Conservation (phyloP, 2,329 filamentous ascomycete genomes). For the Exserohilum turcica region DNA sequence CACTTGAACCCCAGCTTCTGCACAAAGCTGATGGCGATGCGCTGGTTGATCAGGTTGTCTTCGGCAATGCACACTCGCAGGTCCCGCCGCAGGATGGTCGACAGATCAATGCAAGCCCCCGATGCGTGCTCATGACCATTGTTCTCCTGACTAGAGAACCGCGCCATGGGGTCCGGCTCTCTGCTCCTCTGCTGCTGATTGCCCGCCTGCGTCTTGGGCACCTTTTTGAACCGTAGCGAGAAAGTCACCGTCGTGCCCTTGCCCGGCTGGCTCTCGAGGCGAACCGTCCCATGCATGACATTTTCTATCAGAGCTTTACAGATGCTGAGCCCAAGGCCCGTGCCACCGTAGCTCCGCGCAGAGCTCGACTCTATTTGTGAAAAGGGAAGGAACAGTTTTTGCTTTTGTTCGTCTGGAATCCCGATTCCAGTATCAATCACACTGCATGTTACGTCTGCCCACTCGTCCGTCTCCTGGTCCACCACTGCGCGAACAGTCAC, state of each 20-base stretch:
- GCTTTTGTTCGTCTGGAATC: slow-evolving; percentile 79
- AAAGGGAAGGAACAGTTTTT: slow-evolving; percentile 89
- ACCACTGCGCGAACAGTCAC: slow-evolving; percentile 81
- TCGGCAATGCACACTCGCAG: slow-evolving; percentile 91
- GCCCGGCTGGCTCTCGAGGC: slow-evolving; percentile 76
- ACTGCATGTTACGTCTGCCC: slow-evolving; percentile 79
- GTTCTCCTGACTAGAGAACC: slow-evolving; percentile 59
- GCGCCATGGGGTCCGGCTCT: slow-evolving; percentile 61
- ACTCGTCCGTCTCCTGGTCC: slow-evolving; percentile 71
- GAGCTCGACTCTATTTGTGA: slow-evolving; percentile 91
- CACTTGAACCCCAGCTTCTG: slow-evolving; percentile 84
- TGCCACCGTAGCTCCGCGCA: slow-evolving; percentile 88
- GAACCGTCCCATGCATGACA: slow-evolving; percentile 85
- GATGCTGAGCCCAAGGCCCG: slow-evolving; percentile 87
- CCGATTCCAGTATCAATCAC: slow-evolving; percentile 91
- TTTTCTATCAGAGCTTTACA: slow-evolving; percentile 94
- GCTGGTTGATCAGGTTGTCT: slow-evolving; percentile 93
- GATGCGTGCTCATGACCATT: slow-evolving; percentile 49
- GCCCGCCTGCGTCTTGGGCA: slow-evolving; percentile 65
- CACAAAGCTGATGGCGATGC: slow-evolving; percentile 90
- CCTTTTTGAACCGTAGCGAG: slow-evolving; percentile 83
- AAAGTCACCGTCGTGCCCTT: slow-evolving; percentile 77
- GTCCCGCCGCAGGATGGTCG: slow-evolving; percentile 73
- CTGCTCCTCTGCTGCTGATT: slow-evolving; percentile 35
- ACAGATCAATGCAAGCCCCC: slow-evolving; percentile 57